Conservation (phyloP, 208 protist genomes). For the Vickermania spadyakhi region DNA sequence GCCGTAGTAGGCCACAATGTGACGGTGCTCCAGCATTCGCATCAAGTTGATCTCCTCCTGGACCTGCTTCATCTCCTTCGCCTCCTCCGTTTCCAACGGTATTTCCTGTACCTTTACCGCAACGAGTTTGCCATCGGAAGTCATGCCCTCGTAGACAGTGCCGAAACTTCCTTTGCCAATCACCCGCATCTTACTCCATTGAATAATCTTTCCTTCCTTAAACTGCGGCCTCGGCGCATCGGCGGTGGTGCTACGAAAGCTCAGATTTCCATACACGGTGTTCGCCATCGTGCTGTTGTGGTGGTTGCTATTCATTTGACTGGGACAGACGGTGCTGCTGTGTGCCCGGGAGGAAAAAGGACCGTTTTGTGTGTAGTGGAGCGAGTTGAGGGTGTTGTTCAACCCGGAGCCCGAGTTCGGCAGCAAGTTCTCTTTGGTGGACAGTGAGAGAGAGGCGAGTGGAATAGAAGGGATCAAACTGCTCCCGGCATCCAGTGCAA, state of each 20-base stretch:
- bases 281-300: background rate
- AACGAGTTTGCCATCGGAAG: conserved; percentile 67
- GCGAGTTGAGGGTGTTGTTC: background rate
- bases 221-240: conserved; percentile 4
- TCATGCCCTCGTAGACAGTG: conserved; percentile 86
- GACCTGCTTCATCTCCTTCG: conserved; percentile 42
- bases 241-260: background rate
- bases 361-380: background rate
- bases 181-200: conserved; percentile 67
- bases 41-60: conserved; percentile 83
- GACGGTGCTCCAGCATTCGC: conserved; percentile 64
- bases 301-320: background rate
- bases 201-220: conserved; percentile 34
- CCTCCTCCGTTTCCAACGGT: conserved; percentile 36
- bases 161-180: conserved; percentile 84
- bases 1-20: conserved; percentile 88
- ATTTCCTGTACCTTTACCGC: conserved; percentile 88
- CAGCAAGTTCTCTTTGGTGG: conserved; percentile 1
- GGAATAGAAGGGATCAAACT: background rate
- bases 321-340: background rate
- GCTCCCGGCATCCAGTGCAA: background rate
- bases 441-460: background rate
- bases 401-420: background rate
- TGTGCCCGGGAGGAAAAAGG: background rate
- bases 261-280: background rate